Evolutionary conservation across 2,329 filamentous ascomycete genomes (phyloP).

Genomic region (Ilyonectria robusta): DNA sequence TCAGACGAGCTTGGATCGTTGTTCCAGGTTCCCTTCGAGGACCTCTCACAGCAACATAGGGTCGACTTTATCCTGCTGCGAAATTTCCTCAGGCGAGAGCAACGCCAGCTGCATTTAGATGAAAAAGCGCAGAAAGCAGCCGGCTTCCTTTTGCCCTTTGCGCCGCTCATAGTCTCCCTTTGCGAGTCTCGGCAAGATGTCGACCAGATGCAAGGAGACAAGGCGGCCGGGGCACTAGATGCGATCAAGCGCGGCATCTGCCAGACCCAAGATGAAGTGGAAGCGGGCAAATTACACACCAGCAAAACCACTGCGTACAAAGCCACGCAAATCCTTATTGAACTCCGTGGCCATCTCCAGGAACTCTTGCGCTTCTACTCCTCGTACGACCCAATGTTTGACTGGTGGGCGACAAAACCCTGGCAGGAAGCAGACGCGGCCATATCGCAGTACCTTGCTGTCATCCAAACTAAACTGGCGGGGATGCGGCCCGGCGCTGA

Average conservation of each 20-base stretch:
- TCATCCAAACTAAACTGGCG: slow-evolving; percentile 59
- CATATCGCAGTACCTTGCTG: slow-evolving; percentile 53
- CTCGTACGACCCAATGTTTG: slow-evolving; percentile 69
- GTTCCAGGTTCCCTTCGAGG: slow-evolving; percentile 45
- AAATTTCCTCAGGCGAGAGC: slow-evolving; percentile 58
- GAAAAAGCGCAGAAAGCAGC: slow-evolving; percentile 54
- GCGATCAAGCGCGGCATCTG: slow-evolving; percentile 51
- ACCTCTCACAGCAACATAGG: slow-evolving; percentile 57
- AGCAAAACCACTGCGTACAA: slow-evolving; percentile 62
- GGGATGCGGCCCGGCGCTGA: slow-evolving; percentile 60
- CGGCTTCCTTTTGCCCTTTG: slow-evolving; percentile 61
- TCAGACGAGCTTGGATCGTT: slow-evolving; percentile 55
- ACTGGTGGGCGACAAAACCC: slow-evolving; percentile 68
- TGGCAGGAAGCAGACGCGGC: slow-evolving; percentile 56
- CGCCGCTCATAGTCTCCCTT: slow-evolving; percentile 57
- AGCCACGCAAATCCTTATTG: slow-evolving; percentile 58
- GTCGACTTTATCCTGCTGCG: slow-evolving; percentile 66
- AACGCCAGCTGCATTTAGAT: slow-evolving; percentile 58
- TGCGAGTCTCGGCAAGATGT: slow-evolving; percentile 64
- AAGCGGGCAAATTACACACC: slow-evolving; percentile 50
- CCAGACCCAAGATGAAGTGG: slow-evolving; percentile 53
- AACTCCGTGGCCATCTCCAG: slow-evolving; percentile 57
- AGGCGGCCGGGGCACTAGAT: slow-evolving; percentile 59
- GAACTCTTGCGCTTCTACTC: slow-evolving; percentile 67
- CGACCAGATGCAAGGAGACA: slow-evolving; percentile 58